These are phyloP conservation scores for Chalciporus sphaerocephalus DNA, from an alignment of 768 basidiomycete genomes.

Conservation along the genomic window DNA sequence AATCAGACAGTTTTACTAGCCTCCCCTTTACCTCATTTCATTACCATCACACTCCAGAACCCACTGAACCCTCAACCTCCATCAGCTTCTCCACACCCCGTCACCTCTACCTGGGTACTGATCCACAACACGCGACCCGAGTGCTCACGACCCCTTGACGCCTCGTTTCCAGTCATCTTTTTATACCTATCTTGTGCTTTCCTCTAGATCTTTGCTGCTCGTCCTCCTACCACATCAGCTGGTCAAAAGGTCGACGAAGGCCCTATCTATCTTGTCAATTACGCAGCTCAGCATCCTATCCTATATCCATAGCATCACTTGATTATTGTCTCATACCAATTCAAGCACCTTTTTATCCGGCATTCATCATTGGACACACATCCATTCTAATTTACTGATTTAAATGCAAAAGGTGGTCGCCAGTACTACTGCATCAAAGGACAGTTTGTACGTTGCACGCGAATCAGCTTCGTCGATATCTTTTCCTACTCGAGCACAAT, in stretches of 20 bases:
- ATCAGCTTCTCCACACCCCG: slow-evolving; percentile 27
- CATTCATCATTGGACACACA: slow-evolving; percentile 42
- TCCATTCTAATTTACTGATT: slow-evolving; percentile 50
- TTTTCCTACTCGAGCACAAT: slow-evolving; percentile 28
- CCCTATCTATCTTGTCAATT: slow-evolving; percentile 38
- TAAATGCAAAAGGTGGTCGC: slow-evolving; percentile 72
- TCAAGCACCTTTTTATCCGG: slow-evolving; percentile 44
- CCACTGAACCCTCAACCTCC: slow-evolving; percentile 37
- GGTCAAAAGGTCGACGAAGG: slow-evolving; percentile 36
- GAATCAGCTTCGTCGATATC: slow-evolving; percentile 34
- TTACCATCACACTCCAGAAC: slow-evolving; percentile 31
- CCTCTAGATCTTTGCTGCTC: slow-evolving; percentile 37
- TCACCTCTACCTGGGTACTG: slow-evolving; percentile 26
- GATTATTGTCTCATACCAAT: slow-evolving; percentile 46
- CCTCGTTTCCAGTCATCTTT: slow-evolving; percentile 40
- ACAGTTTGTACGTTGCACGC: slow-evolving; percentile 35
- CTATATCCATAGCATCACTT: slow-evolving; percentile 41
- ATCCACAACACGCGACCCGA: slow-evolving; percentile 38
- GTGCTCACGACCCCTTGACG: slow-evolving; percentile 57
- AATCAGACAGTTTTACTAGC: slow-evolving; percentile 55
- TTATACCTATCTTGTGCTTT: slow-evolving; percentile 52
- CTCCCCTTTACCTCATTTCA: slow-evolving; percentile 59
- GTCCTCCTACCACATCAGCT: slow-evolving; percentile 32
- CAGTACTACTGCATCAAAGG: slow-evolving; percentile 42
- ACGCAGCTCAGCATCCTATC: slow-evolving; percentile 38